Evolutionary conservation across 352 stramenopile genomes (phyloP).

Genomic region (Globisporangium megalacanthum): DNA sequence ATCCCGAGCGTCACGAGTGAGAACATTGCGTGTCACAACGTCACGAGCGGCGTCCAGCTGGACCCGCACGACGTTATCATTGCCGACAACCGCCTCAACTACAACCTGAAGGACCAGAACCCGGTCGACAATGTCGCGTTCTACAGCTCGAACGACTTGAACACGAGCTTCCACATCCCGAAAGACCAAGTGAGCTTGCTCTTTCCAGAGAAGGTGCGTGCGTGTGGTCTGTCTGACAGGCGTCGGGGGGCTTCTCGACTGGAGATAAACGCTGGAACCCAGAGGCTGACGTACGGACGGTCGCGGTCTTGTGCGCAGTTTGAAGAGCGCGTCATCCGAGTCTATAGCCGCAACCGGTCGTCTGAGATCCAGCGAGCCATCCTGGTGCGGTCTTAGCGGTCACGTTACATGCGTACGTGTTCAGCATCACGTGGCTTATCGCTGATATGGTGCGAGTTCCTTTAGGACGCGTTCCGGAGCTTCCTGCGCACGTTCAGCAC

Average conservation of each 20-base stretch:
- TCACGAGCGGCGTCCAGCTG: slow-evolving; percentile 31
- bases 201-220: slow-evolving; percentile 76
- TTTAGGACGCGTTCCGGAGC: slow-evolving; percentile 48
- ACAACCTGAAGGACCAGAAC: slow-evolving; percentile 80
- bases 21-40: slow-evolving; percentile 55
- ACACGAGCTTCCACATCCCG: slow-evolving; percentile 65
- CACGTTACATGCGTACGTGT: too few species aligned
- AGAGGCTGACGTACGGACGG: too few species aligned
- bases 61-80: slow-evolving; percentile 78
- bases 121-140: slow-evolving; percentile 82
- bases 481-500: slow-evolving; percentile 63
- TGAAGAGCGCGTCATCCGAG: slow-evolving; percentile 74
- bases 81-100: slow-evolving; percentile 72
- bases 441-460: background rate
- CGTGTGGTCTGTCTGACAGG: too few species aligned
- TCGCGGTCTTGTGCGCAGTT: slow-evolving; percentile 41
- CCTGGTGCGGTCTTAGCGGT: slow-evolving; percentile 33
- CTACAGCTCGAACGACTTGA: slow-evolving; percentile 65
- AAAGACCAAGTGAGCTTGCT: slow-evolving; percentile 79
- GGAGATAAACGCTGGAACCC: too few species aligned
- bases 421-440: too few species aligned
- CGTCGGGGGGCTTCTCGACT: too few species aligned
- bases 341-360: slow-evolving; percentile 66
- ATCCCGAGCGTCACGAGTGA: slow-evolving; percentile 52
- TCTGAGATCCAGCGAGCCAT: slow-evolving; percentile 50